Conservation (phyloP, 768 basidiomycete species). For the Podaxis carcinomalis region DNA sequence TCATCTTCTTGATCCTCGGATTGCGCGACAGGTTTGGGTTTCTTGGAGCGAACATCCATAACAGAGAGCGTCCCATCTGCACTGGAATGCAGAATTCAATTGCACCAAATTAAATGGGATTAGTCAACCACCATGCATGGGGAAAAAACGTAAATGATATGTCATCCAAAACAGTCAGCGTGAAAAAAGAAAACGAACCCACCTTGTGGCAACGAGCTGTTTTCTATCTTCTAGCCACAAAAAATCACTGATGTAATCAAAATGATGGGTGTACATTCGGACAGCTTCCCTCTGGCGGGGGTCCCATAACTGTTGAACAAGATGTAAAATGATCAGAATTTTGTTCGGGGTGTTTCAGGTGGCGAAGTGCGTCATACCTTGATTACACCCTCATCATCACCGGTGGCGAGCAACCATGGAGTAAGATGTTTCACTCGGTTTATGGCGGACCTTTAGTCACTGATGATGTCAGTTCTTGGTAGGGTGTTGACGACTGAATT, state of each 20-base stretch:
- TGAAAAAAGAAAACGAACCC: constrained; percentile 14
- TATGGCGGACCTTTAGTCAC: constrained; percentile 63
- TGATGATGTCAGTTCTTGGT: constrained; percentile 26
- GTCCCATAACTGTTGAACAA: constrained; percentile 75
- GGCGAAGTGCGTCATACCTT: constrained; percentile 49
- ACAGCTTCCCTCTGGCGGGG: constrained; percentile 62
- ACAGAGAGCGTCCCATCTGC: constrained; percentile 93
- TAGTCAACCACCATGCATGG: constrained; percentile 2
- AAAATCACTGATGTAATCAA: constrained; percentile 93
- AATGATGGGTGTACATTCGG: constrained; percentile 78
- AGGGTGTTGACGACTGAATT: background rate
- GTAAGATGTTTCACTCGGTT: constrained; percentile 77
- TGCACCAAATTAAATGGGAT: constrained; percentile 6
- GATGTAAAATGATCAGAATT: background rate
- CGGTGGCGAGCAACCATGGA: constrained; percentile 73
- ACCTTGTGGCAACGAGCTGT: constrained; percentile 88
- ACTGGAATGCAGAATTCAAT: constrained; percentile 35
- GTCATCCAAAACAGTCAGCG: background rate
- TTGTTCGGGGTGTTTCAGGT: background rate
- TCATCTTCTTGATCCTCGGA: constrained; percentile 98
- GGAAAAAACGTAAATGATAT: background rate
- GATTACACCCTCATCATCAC: constrained; percentile 92
- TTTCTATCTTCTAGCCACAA: constrained; percentile 80
- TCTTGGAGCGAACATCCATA: constrained; percentile 84
- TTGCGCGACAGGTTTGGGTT: constrained; percentile 70